These are phyloP conservation scores for Solanum hybrid DNA, from an alignment of 305 asterid species.

Conservation along the genomic window DNA sequence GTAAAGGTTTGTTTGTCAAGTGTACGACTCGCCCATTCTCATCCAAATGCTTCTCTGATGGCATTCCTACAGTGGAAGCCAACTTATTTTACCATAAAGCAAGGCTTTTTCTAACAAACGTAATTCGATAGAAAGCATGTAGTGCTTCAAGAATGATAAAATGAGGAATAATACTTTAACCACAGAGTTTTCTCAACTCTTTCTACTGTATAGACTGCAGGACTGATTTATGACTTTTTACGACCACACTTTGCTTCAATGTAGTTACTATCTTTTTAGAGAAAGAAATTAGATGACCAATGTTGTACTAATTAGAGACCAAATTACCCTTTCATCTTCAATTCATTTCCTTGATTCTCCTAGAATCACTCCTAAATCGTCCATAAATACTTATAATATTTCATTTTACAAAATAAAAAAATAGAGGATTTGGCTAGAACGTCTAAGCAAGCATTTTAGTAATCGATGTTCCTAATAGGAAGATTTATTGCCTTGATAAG, in stretches of 20 bases:
- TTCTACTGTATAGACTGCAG: neutral
- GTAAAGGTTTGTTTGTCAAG: slow-evolving; percentile 18
- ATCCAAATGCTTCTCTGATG: slow-evolving; percentile 30
- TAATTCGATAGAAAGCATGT: neutral
- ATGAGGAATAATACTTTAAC: neutral
- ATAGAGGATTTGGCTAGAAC: neutral
- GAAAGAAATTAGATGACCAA: neutral
- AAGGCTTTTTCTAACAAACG: neutral
- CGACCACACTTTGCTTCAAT: neutral
- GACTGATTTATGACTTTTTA: neutral
- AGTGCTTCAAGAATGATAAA: neutral
- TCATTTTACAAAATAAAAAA: neutral
- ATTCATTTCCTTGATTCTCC: neutral
- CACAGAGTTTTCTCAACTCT: neutral
- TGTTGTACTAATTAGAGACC: neutral
- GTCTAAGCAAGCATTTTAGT: neutral
- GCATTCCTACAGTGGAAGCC: slow-evolving; percentile 24
- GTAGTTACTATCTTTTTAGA: neutral
- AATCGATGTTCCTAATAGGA: neutral
- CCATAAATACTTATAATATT: neutral
- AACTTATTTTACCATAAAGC: neutral
- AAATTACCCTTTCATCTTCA: neutral
- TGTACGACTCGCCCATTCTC: slow-evolving; percentile 26
- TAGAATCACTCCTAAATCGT: neutral
- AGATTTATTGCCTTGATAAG: neutral